These are phyloP conservation scores for Fusarium verrucosum DNA, from an alignment of 2,329 filamentous ascomycete species.

Conservation along the genomic window DNA sequence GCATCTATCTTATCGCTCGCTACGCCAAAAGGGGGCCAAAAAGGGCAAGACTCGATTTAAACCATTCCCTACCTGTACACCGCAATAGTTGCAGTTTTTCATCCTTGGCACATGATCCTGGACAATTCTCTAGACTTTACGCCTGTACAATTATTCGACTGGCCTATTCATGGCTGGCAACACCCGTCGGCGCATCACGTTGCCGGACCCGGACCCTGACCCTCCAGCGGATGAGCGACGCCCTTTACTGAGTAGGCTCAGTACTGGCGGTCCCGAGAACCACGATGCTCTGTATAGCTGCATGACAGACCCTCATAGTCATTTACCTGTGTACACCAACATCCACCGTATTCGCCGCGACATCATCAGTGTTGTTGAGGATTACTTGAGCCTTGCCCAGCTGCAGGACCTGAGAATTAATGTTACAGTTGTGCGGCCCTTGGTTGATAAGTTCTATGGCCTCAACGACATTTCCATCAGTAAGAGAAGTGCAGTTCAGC, in stretches of 20 bases:
- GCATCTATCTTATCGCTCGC: constrained; percentile 25
- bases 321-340: constrained; percentile 78
- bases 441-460: constrained; percentile 86
- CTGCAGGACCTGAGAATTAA: constrained; percentile 84
- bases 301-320: constrained; percentile 65
- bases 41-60: constrained; percentile 29
- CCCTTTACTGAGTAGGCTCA: constrained; percentile 49
- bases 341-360: constrained; percentile 77
- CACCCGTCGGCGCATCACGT: constrained; percentile 45
- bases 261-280: constrained; percentile 43
- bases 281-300: constrained; percentile 60
- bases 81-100: constrained; percentile 15
- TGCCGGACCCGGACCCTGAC: constrained; percentile 44
- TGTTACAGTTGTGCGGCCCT: constrained; percentile 77
- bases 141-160: background rate
- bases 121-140: background rate
- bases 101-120: background rate
- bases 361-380: constrained; percentile 70
- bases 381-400: constrained; percentile 75
- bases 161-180: constrained; percentile 38
- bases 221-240: constrained; percentile 46
- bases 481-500: constrained; percentile 48
- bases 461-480: constrained; percentile 81
- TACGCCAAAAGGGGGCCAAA: constrained; percentile 18
- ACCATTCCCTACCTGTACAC: constrained; percentile 4